A percentile compares a stretch with the other conserved stretches of the same genome.
These are phyloP conservation scores for Scedosporium aurantiacum DNA, from an alignment of 2,329 filamentous ascomycete genomes.

Conservation along the genomic window DNA sequence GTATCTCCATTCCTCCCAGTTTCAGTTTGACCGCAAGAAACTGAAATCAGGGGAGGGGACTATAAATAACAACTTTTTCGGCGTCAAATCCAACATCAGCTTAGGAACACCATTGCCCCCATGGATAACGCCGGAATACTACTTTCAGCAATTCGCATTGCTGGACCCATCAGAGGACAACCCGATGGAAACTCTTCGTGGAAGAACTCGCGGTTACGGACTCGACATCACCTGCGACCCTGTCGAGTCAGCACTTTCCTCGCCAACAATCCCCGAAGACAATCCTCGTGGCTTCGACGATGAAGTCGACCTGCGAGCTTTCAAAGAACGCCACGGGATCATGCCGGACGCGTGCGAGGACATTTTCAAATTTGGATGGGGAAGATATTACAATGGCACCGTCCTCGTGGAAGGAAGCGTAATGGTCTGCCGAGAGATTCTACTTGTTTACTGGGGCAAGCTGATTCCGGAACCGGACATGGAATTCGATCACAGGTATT, in stretches of 20 bases:
- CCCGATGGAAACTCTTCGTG: constrained; percentile 6
- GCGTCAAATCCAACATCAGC: constrained; percentile 33
- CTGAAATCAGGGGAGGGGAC: not conserved
- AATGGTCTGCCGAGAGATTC: not conserved
- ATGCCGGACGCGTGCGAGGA: not conserved
- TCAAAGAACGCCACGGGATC: not conserved
- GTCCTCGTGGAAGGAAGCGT: not conserved
- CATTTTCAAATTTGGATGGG: not conserved
- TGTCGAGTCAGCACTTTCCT: not conserved
- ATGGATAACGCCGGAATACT: constrained; percentile 34
- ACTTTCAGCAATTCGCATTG: constrained; percentile 34
- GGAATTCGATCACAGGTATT: not conserved
- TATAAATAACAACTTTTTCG: constrained; percentile 17
- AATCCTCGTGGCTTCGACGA: not conserved
- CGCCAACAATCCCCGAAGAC: constrained; percentile 7
- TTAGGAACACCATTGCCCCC: constrained; percentile 30
- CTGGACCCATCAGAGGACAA: not conserved
- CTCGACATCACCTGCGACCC: constrained; percentile 13
- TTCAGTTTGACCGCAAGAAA: constrained; percentile 12
- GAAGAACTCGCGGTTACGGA: constrained; percentile 19
- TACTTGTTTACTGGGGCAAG: not conserved
- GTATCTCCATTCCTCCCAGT: constrained; percentile 8
- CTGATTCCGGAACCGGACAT: not conserved
- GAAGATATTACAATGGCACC: not conserved
- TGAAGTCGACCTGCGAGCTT: not conserved